Base-by-base conservation (phyloP, 1,284 basidiomycete genomes). In the Boletus subluridellus region DNA sequence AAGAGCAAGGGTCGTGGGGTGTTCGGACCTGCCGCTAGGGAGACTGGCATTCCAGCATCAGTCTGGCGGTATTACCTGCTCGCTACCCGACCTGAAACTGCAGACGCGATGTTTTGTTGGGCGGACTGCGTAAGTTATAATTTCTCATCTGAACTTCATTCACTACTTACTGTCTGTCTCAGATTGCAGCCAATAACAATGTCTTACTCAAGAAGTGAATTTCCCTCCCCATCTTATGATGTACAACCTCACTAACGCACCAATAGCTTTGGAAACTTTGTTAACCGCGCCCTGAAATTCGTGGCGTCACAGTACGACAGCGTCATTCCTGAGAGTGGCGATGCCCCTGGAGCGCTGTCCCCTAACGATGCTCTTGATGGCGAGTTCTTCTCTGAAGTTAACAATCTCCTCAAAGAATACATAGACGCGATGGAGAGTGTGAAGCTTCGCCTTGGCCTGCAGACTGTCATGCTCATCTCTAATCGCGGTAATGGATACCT, bases 41-140 rank as follows among this genome's bases (percentile, higher is more conserved):
- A 97, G 63, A 97, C 95, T 10, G 94, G 94, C 7, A 89, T 98
- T 46, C 91, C 95, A 35, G 78, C 94, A 0, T 94, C 93, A 1
- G 96, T 99, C 3, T 99, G 96, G 97, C 82, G 97, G 63, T 99
- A 98, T 76, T 99, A 98, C 76, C 81, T 99, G 21, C 80, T 99
- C 32, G 92, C 94, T 14, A 92, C 94, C 47, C 82, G 97, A 55
- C 97, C 97, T 14, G 97, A 99, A 76, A 94, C 88, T 10, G 89
- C 87, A 38, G 96, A 99, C 71, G 87, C 95, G 49, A 94, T 94
- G 80, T 99, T 99, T 79, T 94, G 94, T 0, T 99, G 97, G 97
- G 81, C 86, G 41, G 95, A 96, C 66, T 98, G 96, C 68, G 95
- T 92, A 72, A 71, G 47, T 45, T 35, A 15, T 38, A 42, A 15